A percentile compares a stretch with the other conserved stretches of the same genome.
Evolutionary conservation across 768 basidiomycete genomes (phyloP).

Genomic region (Cystofilobasidium bisporidii): DNA sequence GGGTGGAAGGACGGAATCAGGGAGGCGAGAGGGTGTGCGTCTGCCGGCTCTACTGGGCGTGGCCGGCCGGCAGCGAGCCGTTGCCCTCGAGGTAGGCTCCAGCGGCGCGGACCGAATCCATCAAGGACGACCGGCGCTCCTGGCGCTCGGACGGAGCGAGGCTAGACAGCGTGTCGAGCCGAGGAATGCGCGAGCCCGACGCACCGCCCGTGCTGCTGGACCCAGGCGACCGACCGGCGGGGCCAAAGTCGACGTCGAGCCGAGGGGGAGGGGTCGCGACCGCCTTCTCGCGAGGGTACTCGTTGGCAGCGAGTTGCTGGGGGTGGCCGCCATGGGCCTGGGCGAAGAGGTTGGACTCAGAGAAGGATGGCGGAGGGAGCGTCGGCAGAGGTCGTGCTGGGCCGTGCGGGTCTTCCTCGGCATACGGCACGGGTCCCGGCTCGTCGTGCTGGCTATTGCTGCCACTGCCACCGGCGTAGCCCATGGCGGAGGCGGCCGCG

Average conservation of each 20-base stretch:
- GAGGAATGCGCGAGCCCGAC: background rate
- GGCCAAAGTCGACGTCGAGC: background rate
- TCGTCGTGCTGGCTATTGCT: background rate
- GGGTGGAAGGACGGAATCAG: no score
- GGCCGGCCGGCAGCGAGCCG: background rate
- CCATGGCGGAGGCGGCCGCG: background rate
- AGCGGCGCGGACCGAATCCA: constrained; percentile 12
- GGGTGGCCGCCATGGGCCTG: background rate
- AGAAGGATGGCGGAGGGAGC: constrained; percentile 3
- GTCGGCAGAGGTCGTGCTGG: background rate
- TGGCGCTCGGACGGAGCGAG: constrained; percentile 8
- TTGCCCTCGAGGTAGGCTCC: constrained; percentile 21
- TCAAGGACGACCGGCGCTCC: constrained; percentile 16
- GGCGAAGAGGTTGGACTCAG: background rate
- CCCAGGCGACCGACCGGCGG: background rate
- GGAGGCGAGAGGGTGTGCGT: background rate
- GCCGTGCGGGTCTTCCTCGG: background rate
- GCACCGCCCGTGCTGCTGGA: background rate
- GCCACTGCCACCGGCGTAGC: background rate
- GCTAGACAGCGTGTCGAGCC: background rate
- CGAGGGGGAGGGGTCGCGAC: background rate
- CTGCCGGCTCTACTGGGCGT: background rate
- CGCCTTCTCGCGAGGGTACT: constrained; percentile 1
- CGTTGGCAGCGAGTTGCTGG: background rate
- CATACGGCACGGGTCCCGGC: background rate